phyloP scores from a whole-genome alignment of 75 land plant species.

The Selaginella moellendorffii region DNA sequence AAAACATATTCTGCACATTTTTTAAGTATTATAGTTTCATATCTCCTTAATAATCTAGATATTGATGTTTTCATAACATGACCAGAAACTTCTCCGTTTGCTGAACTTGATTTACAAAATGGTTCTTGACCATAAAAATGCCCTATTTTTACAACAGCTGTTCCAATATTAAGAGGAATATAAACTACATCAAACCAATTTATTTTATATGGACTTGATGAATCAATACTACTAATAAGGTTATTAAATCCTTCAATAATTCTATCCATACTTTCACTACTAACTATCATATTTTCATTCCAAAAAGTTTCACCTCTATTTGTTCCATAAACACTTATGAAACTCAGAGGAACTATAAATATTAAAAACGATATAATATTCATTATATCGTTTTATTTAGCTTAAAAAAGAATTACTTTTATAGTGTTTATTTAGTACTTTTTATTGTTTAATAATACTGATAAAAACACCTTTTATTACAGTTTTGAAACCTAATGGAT shows the following conservation, averaged over 20 bases:
- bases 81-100: too few species aligned
- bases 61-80: neutral
- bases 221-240: too few species aligned
- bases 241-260: too few species aligned
- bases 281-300: too few species aligned
- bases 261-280: too few species aligned
- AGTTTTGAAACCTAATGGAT: too few species aligned
- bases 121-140: neutral
- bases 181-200: neutral
- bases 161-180: neutral
- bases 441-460: too few species aligned
- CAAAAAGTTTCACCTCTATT: too few species aligned
- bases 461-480: too few species aligned
- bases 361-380: neutral
- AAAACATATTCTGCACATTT: neutral
- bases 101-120: neutral
- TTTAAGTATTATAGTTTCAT: neutral
- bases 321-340: too few species aligned
- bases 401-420: neutral
- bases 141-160: neutral
- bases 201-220: neutral
- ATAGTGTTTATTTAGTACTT: neutral
- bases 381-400: neutral
- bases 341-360: too few species aligned
- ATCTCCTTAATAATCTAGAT: neutral